Conservation (phyloP, 192 early-diverging fungal genomes). For the Gamsiella multidivaricata region DNA sequence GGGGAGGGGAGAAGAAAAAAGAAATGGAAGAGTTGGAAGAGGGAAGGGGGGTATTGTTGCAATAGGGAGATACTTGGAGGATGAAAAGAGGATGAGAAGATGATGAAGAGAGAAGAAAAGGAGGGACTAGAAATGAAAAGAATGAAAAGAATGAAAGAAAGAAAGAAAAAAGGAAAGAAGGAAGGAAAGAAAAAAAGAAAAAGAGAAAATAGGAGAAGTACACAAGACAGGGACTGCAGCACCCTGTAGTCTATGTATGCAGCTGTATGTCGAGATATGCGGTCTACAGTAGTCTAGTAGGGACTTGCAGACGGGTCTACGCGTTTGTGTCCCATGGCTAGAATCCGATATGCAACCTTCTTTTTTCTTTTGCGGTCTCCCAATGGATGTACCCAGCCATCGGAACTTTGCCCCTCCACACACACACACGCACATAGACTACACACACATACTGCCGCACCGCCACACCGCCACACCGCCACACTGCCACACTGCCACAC, state of each 20-base stretch:
- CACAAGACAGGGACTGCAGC: neutral
- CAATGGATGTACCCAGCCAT: too few species aligned
- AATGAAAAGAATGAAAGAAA: constrained; percentile 3
- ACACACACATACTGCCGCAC: too few species aligned
- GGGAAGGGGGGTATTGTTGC: neutral
- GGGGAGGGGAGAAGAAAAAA: neutral
- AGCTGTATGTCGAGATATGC: neutral
- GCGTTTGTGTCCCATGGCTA: neutral
- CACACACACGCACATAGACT: too few species aligned
- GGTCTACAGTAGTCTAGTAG: too few species aligned
- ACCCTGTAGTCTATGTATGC: neutral
- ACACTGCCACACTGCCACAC: too few species aligned
- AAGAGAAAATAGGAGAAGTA: neutral
- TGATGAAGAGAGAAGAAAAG: constrained; percentile 1
- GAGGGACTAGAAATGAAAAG: neutral
- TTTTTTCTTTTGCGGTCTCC: too few species aligned
- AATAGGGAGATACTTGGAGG: neutral
- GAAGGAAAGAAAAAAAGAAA: neutral
- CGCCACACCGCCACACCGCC: too few species aligned
- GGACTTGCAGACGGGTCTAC: too few species aligned
- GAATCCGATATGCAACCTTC: too few species aligned
- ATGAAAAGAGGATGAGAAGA: neutral
- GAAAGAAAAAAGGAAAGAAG: neutral
- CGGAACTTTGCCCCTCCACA: too few species aligned
- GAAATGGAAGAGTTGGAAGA: constrained; percentile 3